phyloP scores from a whole-genome alignment of 345 rosid genomes.

The Aquilaria malaccensis region DNA sequence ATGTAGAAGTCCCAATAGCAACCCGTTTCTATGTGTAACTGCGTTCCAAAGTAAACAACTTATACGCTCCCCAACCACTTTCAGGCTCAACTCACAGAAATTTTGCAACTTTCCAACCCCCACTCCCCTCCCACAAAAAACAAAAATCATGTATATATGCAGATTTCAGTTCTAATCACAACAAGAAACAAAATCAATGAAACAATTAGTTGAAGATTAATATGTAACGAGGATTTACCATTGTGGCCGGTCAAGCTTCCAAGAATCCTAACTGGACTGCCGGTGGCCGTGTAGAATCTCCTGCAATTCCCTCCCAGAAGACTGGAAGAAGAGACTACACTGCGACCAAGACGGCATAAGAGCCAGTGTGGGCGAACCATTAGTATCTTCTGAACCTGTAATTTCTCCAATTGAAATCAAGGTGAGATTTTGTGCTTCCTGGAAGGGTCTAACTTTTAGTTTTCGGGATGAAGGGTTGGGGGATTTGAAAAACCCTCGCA shows the following conservation, averaged over 20 bases:
- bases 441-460: not conserved
- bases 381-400: slow-evolving; percentile 18
- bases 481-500: slow-evolving; percentile 27
- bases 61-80: too few relatives aligned
- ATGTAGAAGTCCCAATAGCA: slow-evolving; percentile 37
- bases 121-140: not conserved
- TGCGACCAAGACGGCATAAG: slow-evolving; percentile 1
- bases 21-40: slow-evolving; percentile 38
- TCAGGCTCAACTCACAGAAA: not conserved
- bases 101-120: too few relatives aligned
- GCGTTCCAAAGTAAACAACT: slow-evolving; percentile 15
- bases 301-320: slow-evolving; percentile 30
- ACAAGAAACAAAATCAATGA: not conserved
- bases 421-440: not conserved
- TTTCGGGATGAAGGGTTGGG: not conserved
- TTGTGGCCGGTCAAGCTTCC: slow-evolving; percentile 23
- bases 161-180: not conserved
- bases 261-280: slow-evolving; percentile 19
- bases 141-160: slow-evolving; percentile 8
- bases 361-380: slow-evolving; percentile 19
- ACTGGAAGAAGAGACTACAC: not conserved
- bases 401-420: not conserved
- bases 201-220: not conserved
- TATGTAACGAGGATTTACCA: slow-evolving; percentile 21
- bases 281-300: slow-evolving; percentile 32